Conservation (phyloP, 2,329 filamentous ascomycete genomes). For the Penicillium sp. region DNA sequence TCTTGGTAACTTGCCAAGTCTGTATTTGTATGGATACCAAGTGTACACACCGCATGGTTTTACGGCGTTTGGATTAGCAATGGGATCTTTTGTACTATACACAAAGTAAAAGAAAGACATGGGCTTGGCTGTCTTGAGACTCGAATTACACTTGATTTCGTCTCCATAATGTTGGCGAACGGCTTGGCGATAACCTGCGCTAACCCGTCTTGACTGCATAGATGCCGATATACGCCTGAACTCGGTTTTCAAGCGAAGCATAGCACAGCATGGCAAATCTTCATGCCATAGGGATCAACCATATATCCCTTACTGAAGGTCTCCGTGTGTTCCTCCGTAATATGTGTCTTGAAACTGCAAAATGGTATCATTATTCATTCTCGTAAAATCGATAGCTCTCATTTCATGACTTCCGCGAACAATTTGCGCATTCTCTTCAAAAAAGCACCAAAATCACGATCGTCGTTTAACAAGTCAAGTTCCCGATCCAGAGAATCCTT, state of each 20-base stretch:
- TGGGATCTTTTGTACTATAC: slow-evolving; percentile 21
- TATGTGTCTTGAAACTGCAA: background rate
- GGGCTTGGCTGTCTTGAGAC: background rate
- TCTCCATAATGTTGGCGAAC: background rate
- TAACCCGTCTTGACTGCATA: background rate
- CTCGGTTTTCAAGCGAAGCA: too few relatives aligned
- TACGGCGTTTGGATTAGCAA: slow-evolving; percentile 41
- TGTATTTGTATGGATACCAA: slow-evolving; percentile 33
- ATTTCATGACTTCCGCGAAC: slow-evolving; percentile 62
- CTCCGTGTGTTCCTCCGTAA: background rate
- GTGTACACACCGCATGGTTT: slow-evolving; percentile 43
- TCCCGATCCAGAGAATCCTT: slow-evolving; percentile 58
- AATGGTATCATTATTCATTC: slow-evolving; percentile 14
- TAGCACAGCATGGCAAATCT: background rate
- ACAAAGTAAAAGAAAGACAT: background rate
- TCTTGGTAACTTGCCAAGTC: slow-evolving; percentile 9
- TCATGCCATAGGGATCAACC: background rate
- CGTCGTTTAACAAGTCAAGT: slow-evolving; percentile 63
- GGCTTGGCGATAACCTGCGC: background rate
- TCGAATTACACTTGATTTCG: background rate
- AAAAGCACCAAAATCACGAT: slow-evolving; percentile 63
- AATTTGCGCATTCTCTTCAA: slow-evolving; percentile 67
- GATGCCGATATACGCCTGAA: background rate
- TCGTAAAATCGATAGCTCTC: slow-evolving; percentile 15
- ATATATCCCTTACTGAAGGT: background rate